Conservation (phyloP, 2,329 filamentous ascomycete species). For the Alternaria panax region DNA sequence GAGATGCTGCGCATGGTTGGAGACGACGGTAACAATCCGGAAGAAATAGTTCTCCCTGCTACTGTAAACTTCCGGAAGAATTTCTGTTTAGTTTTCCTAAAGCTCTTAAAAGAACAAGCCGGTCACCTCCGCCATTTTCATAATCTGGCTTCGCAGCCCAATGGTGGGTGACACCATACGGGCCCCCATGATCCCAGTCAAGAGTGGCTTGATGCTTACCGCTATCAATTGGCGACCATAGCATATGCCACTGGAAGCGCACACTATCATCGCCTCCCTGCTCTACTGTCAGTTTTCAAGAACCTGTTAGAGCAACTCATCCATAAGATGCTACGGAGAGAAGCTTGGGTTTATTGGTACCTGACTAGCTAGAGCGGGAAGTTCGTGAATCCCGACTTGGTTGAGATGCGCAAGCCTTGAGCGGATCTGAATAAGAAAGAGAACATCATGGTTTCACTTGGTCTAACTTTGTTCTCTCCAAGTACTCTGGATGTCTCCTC, state of each 20-base stretch:
- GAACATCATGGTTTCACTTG: slow-evolving; percentile 49
- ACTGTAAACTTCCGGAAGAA: neutral
- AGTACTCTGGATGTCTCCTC: slow-evolving; percentile 52
- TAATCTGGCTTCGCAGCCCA: slow-evolving; percentile 69
- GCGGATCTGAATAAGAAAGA: slow-evolving; percentile 52
- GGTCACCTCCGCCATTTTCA: slow-evolving; percentile 51
- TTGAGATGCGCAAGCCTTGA: slow-evolving; percentile 53
- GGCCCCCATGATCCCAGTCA: slow-evolving; percentile 54
- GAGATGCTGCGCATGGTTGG: neutral
- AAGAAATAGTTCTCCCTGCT: neutral
- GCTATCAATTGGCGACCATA: slow-evolving; percentile 55
- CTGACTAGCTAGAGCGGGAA: slow-evolving; percentile 48
- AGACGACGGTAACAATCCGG: neutral
- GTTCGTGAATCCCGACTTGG: slow-evolving; percentile 47
- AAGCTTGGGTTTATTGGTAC: slow-evolving; percentile 57
- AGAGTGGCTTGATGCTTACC: slow-evolving; percentile 49
- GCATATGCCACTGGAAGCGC: slow-evolving; percentile 48
- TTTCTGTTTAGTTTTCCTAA: slow-evolving; percentile 13
- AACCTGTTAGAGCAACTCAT: slow-evolving; percentile 47
- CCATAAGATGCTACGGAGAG: slow-evolving; percentile 52
- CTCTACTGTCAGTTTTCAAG: slow-evolving; percentile 47
- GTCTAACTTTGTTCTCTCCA: neutral
- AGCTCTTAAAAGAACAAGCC: slow-evolving; percentile 31
- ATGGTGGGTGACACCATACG: slow-evolving; percentile 86
- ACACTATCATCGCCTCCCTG: slow-evolving; percentile 52